Evolutionary conservation across 2,329 filamentous ascomycete genomes (phyloP).

Genomic region (Beauveria sp.): DNA sequence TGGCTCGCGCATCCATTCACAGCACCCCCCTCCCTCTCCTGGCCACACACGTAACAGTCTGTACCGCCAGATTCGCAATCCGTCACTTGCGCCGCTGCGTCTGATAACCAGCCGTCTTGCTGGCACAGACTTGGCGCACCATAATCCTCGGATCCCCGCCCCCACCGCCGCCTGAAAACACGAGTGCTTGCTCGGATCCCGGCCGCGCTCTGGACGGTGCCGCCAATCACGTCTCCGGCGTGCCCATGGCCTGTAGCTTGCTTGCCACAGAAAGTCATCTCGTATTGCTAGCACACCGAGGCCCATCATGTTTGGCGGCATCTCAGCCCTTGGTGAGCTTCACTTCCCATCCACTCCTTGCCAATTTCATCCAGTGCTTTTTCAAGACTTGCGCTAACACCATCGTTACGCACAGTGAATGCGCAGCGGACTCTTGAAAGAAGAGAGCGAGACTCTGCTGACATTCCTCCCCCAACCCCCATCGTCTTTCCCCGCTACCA

Average conservation of each 20-base stretch:
- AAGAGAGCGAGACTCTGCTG: slow-evolving; percentile 38
- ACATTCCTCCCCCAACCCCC: slow-evolving; percentile 50
- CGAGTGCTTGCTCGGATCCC: neutral
- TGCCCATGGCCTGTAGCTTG: neutral
- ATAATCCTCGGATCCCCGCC: neutral
- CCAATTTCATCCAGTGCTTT: neutral
- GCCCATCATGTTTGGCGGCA: slow-evolving; percentile 3
- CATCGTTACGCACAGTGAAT: neutral
- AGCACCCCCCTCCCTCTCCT: no score
- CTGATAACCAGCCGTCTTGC: neutral
- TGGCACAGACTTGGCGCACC: neutral
- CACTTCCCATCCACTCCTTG: neutral
- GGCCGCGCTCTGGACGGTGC: neutral
- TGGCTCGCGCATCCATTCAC: neutral
- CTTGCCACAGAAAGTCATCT: neutral
- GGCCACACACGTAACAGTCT: no score
- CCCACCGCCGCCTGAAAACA: neutral
- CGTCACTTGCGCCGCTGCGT: no score
- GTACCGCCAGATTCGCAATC: no score
- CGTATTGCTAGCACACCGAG: neutral
- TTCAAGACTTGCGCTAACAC: neutral
- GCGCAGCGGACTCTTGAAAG: slow-evolving; percentile 13
- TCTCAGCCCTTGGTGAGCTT: slow-evolving; percentile 1
- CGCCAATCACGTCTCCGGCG: neutral
- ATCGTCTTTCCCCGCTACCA: slow-evolving; percentile 42